phyloP scores from a whole-genome alignment of 179 eudicot genomes.

The Spinacia oleracea region DNA sequence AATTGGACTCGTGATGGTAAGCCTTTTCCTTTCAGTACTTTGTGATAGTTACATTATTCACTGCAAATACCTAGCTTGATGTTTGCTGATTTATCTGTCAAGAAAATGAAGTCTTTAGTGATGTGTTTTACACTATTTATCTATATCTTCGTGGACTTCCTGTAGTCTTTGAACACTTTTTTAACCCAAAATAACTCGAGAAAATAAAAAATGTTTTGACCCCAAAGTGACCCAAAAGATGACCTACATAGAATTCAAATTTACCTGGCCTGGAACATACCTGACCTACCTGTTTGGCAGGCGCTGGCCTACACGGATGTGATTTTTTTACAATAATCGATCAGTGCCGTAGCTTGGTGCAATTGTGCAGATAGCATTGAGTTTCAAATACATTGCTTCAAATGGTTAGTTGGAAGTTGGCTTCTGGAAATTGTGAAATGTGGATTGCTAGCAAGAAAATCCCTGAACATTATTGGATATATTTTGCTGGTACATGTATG shows the following conservation, averaged over 20 bases:
- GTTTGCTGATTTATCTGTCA: neutral
- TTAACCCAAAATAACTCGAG: too few relatives aligned
- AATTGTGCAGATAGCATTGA: neutral
- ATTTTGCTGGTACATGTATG: neutral
- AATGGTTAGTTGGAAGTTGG: neutral
- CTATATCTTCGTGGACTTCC: neutral
- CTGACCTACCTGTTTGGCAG: neutral
- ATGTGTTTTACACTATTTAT: neutral
- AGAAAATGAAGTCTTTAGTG: neutral
- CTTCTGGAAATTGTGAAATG: neutral
- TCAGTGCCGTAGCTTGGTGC: neutral
- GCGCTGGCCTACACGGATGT: neutral
- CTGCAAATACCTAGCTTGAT: neutral
- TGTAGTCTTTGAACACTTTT: neutral
- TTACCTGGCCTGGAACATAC: neutral
- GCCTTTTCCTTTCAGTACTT: constrained; percentile 16
- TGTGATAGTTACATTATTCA: neutral
- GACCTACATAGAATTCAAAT: neutral
- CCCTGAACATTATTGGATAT: neutral
- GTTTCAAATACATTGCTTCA: neutral
- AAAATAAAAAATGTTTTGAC: neutral
- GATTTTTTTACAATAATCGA: neutral
- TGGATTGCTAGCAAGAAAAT: neutral
- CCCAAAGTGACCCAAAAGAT: neutral
- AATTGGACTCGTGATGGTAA: constrained; percentile 99